Percentiles rank a stretch among this genome's conserved stretches.
These are phyloP conservation scores for Penicillium hesseltinei DNA, from an alignment of 2,329 filamentous ascomycete genomes.

Conservation along the genomic window DNA sequence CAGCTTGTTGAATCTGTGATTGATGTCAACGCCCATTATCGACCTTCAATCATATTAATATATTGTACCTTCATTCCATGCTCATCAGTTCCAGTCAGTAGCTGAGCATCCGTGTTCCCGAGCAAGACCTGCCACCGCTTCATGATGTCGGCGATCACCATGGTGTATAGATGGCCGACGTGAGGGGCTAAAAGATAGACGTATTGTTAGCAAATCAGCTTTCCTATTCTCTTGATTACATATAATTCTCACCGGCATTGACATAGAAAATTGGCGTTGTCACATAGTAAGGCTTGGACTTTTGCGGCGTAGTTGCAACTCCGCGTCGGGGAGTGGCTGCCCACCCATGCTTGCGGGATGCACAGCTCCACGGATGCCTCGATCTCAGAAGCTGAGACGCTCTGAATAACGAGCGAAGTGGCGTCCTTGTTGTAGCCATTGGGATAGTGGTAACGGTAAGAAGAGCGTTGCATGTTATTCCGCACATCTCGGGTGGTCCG, in stretches of 20 bases:
- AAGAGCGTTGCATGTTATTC: slow-evolving; percentile 25
- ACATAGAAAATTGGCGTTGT: slow-evolving; percentile 99
- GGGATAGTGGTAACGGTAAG: slow-evolving; percentile 12
- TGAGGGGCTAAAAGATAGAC: slow-evolving; percentile 69
- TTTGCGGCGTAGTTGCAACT: slow-evolving; percentile 30
- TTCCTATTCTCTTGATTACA: background rate
- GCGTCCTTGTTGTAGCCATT: slow-evolving; percentile 31
- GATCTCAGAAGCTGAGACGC: slow-evolving; percentile 27
- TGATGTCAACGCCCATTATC: slow-evolving; percentile 16
- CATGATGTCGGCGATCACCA: slow-evolving; percentile 84
- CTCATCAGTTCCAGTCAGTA: slow-evolving; percentile 93
- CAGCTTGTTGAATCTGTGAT: slow-evolving; percentile 73
- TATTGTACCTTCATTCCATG: slow-evolving; percentile 78
- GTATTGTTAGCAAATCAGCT: background rate
- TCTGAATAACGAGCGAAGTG: slow-evolving; percentile 33
- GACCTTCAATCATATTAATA: background rate
- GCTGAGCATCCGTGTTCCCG: slow-evolving; percentile 62
- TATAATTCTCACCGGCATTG: slow-evolving; percentile 69
- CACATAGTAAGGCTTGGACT: slow-evolving; percentile 76
- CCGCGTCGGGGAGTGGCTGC: slow-evolving; percentile 24
- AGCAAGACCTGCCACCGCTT: slow-evolving; percentile 86
- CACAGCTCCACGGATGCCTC: slow-evolving; percentile 32
- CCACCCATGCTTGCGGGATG: slow-evolving; percentile 26
- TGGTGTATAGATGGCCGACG: slow-evolving; percentile 89
- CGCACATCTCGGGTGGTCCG: slow-evolving; percentile 36